Evolutionary conservation across 768 basidiomycete species (phyloP), one percentile per base, ranked within the genome.

Genomic region (Rhizopogon roseolus): DNA sequence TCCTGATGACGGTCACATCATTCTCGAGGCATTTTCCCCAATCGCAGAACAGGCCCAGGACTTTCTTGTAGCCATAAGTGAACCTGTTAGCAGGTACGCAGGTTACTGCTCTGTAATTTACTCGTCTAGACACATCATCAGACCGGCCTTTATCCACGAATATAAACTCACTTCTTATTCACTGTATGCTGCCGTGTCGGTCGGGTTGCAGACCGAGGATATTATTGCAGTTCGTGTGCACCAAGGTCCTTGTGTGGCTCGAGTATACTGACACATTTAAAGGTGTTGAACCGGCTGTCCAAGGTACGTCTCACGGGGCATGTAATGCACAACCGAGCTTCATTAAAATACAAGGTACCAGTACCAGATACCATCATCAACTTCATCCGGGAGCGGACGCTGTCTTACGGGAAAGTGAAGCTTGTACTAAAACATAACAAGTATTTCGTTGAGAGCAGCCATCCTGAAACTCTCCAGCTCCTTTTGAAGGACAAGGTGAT

Each of bases 111-210:
- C 48, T 56, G 72, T 75, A 72, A 65, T 56, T 71, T 54, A 54
- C 41, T 40, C 17, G 16, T 59, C 59, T 39, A 66, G 41, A 56
- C 39, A 43, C 40, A 57, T 58, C 53, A 39, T 28, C 60, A 96
- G 96, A 77, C 97, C 97, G 50, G 86, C 93, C 45, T 93, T 96
- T 73, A 95, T 98, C 58, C 96, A 99, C 74, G 97, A 98, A 77
- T 99, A 98, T 80, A 93, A 96, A 73, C 84, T 99, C 66, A 98
- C 96, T 54, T 88, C 94, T 42, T 97, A 98, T 71, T 98, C 96
- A 16, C 77, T 99, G 14, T 98, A 99, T 70, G 97, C 97, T 56
- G 97, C 97, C 48, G 96, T 99, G 57, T 98, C 96, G 13, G 97
- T 99, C 56, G 97, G 97, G 28, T 76, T 99, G 28, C 93, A 98